Base-by-base conservation (phyloP, 805 yeast genomes). In the Lipomyces spencermartinsiae region DNA sequence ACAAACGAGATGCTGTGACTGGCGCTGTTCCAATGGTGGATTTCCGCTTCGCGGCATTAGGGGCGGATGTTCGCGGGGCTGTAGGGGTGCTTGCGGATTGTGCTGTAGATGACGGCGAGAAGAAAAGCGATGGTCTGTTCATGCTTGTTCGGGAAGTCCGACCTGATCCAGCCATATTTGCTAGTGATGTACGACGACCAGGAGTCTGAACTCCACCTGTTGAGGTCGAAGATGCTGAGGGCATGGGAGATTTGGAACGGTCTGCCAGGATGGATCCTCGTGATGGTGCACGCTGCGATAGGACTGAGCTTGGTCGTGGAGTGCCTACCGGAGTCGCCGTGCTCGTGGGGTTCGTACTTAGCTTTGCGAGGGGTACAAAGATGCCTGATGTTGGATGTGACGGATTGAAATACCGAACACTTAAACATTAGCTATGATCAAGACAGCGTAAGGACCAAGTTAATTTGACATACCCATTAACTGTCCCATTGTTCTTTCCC, bases 401-500 rank as follows among this genome's bases (percentile, higher is more conserved):
- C 4, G 72, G 61, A 43, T 46, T 66, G 39, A 69, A 69, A 58
- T 69, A 69, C 19, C 66, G 65, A 2, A 69, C 62, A 22, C 72
- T 68, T 51, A 10, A 14, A 31, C 2, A 14, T 10, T 14, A 49
- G 22, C 37, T 37, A 14, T 25, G 49, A 37, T 25, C 35, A 46
- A 9, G 33, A 7, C 39, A 19, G 3, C 31, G 37, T 7, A 19
- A 22, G 33, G 7, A 22, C 6, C 25, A 37, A 56, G 29, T 8
- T 14, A n/a, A 60, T 22, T 8, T 25, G 16, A 29, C 68, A 8
- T 58, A 68, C 71, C 97, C 97, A 66, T 89, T 85, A 58, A 88
- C 92, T 55, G 85, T 84, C n/a, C 99, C 99, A 64, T 87, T 85
- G 75, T 94, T 95, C 77, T 92, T 91, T 29, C 99, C 99, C 64